These are phyloP conservation scores for Juglanconis sp. DNA, from an alignment of 2,329 filamentous ascomycete genomes.

Conservation along the genomic window DNA sequence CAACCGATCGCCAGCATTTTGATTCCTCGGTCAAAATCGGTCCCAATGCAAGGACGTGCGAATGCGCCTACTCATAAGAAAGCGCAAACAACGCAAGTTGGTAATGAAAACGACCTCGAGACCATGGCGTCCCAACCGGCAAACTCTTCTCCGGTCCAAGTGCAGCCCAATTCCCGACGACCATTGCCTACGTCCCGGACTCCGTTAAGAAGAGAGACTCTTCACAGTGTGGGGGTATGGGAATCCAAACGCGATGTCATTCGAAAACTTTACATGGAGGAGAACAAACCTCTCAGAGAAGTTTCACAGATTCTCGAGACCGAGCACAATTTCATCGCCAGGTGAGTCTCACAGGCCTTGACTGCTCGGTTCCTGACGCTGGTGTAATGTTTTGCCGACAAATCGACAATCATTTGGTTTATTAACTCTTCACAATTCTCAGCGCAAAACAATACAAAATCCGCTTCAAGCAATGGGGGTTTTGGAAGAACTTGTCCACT, in stretches of 20 bases:
- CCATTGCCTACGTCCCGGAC: not conserved
- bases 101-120: not conserved
- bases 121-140: not conserved
- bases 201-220: not conserved
- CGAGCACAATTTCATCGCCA: slow-evolving; percentile 4
- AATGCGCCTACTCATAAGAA: not conserved
- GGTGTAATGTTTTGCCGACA: not conserved
- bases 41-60: not conserved
- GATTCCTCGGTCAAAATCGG: not conserved
- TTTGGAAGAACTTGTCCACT: slow-evolving; percentile 16
- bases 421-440: not conserved
- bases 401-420: not conserved
- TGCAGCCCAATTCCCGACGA: not conserved
- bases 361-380: not conserved
- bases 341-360: slow-evolving; percentile 13
- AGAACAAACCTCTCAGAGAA: slow-evolving; percentile 11
- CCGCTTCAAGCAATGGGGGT: slow-evolving; percentile 14
- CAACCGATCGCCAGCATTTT: not conserved
- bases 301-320: slow-evolving; percentile 2
- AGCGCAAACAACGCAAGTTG: not conserved
- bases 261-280: slow-evolving; percentile 12
- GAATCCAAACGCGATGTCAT: slow-evolving; percentile 11
- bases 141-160: not conserved
- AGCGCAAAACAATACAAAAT: slow-evolving; percentile 16
- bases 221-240: slow-evolving; percentile 8